Evolutionary conservation across 225 moss, liverwort and hornwort genomes (phyloP), one percentile per base, ranked within the genome.

Genomic region (Asterella californica): DNA sequence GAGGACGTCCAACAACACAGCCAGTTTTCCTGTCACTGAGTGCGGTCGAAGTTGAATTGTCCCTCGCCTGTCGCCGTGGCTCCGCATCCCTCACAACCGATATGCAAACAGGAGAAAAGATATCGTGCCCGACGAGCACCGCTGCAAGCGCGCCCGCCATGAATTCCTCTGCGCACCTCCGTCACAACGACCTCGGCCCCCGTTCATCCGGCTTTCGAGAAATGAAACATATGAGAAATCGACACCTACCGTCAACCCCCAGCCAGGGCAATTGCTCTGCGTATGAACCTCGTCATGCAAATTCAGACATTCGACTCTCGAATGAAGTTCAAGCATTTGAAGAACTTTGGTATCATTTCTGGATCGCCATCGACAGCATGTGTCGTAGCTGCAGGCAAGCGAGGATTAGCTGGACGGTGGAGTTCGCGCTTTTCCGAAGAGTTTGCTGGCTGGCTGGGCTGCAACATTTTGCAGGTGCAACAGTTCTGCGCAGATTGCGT

Each of bases 121-220:
- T 53, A 53, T 52, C 53, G 32, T 53, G 30, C 30, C 29, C 27
- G 74, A 74, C 6, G 19, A 74, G 18, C 22, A 15, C 52, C 30
- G 32, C 74, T 49, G 74, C 52, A 6, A 53, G 74, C 50, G 74
- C 52, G 12, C 71, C 71, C 71, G 71, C 71, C 71, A 71, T 71
- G 71, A 71, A 71, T 47, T 46, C 37, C 27, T 47, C 47, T 46
- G 71, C 47, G 25, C n/a, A 9, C 15, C 9, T 45, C 38, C 9
- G 42, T 45, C 70, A 42, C 1, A 48, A 71, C 14, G 12, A 48
- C 21, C 22, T 45, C 38, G 70, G 2, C 70, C 17, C 47, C 46
- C 71, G 25, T 48, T 71, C 71, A 71, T 71, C 71, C 46, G 46
- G 14, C 71, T 47, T 10, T n/a, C 14, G 46, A n/a, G 0, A 71